phyloP scores from a whole-genome alignment of 495 filamentous ascomycete species.

The Neurospora tetraspora region DNA sequence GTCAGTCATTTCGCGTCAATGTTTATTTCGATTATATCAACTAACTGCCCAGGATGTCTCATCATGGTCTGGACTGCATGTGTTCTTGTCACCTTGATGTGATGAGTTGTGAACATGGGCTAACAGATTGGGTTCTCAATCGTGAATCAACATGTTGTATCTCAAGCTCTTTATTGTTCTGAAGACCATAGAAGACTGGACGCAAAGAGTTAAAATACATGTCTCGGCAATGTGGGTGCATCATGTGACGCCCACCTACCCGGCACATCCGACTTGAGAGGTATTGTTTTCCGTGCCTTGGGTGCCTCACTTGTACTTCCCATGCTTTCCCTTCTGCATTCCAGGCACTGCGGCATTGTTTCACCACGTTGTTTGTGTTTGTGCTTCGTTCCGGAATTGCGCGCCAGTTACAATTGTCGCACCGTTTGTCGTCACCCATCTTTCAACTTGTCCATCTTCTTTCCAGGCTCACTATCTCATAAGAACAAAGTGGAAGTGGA shows the following conservation, averaged over 20 bases:
- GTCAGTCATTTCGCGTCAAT: neutral
- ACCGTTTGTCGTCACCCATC: neutral
- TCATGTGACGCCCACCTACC: neutral
- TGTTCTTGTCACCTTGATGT: too few species aligned
- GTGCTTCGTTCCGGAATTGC: neutral
- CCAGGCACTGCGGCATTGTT: neutral
- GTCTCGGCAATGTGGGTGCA: neutral
- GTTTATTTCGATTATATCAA: too few species aligned
- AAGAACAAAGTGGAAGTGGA: neutral
- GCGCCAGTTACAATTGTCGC: neutral
- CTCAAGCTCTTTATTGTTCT: neutral
- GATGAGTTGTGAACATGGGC: too few species aligned
- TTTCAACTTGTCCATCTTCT: too few species aligned
- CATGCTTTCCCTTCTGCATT: neutral
- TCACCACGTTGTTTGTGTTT: neutral
- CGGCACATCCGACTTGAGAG: neutral
- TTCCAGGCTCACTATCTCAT: too few species aligned
- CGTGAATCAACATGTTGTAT: neutral
- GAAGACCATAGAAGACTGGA: neutral
- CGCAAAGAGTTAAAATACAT: neutral
- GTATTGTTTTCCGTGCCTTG: neutral
- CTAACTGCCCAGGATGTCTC: neutral
- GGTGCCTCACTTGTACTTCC: neutral
- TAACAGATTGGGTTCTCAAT: neutral
- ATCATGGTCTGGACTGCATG: neutral